These are phyloP conservation scores for Eucalyptus guilfoylei DNA, from an alignment of 345 rosid species.

Conservation along the genomic window DNA sequence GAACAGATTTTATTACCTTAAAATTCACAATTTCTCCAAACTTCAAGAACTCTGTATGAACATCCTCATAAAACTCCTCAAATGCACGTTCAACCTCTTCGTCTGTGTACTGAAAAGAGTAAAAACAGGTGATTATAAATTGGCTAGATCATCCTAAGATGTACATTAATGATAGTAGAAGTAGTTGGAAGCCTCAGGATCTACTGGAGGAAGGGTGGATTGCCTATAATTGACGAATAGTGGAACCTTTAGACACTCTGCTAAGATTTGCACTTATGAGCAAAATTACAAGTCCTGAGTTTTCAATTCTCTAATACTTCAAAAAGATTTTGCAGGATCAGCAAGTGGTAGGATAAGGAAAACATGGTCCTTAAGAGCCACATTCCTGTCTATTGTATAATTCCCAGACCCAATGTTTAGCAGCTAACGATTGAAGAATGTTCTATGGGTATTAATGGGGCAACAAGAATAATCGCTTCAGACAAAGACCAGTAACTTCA, in stretches of 20 bases:
- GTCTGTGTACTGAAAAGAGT: slow-evolving; percentile 63
- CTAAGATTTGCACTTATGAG: not conserved
- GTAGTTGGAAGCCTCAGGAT: not conserved
- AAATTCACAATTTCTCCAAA: slow-evolving; percentile 92
- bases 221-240: not conserved
- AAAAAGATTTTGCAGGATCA: not conserved
- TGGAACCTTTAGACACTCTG: not conserved
- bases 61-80: slow-evolving; percentile 97
- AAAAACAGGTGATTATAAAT: not conserved
- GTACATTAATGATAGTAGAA: not conserved
- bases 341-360: not conserved
- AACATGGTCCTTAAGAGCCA: not conserved
- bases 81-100: slow-evolving; percentile 78
- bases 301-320: not conserved
- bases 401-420: not conserved
- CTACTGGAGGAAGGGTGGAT: not conserved
- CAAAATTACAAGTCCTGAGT: not conserved
- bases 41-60: slow-evolving; percentile 92
- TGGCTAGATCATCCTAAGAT: not conserved
- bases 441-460: not conserved
- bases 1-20: slow-evolving; percentile 43
- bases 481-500: not conserved
- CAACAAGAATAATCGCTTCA: not conserved
- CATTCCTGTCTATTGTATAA: not conserved
- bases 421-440: not conserved